Evolutionary conservation across 2,329 filamentous ascomycete species (phyloP).

Genomic region (Xylariaceae sp.): DNA sequence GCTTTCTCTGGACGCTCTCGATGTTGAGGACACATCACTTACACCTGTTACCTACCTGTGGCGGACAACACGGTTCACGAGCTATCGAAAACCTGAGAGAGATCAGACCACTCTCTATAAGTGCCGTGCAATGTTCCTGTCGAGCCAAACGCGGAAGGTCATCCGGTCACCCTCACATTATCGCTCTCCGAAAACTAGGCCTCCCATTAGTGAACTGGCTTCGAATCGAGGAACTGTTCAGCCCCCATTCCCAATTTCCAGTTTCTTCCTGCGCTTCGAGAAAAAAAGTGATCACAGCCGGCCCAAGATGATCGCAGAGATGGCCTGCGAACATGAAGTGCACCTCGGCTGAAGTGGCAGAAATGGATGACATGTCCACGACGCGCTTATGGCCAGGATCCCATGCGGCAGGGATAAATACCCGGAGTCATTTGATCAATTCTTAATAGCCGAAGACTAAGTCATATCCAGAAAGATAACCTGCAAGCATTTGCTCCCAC

Average conservation of each 20-base stretch:
- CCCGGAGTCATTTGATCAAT: constrained; percentile 15
- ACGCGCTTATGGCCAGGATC: constrained; percentile 7
- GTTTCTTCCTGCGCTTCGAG: neutral
- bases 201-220: constrained; percentile 1
- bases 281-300: constrained; percentile 1
- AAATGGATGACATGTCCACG: constrained; percentile 8
- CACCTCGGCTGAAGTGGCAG: constrained; percentile 19
- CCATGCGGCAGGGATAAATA: constrained; percentile 9
- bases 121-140: constrained; percentile 9
- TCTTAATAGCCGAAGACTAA: neutral
- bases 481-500: neutral
- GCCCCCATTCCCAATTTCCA: no score
- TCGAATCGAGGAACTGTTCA: no score
- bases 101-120: neutral
- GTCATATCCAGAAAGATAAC: neutral
- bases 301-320: constrained; percentile 12
- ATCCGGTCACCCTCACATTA: constrained; percentile 5
- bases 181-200: constrained; percentile 14
- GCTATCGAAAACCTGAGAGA: no score
- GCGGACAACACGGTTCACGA: no score
- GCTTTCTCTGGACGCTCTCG: no score
- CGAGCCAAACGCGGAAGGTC: constrained; percentile 14
- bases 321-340: constrained; percentile 16
- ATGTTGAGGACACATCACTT: no score
- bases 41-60: no score